phyloP scores from a whole-genome alignment of 805 yeast species.

The Kurtzmaniella cleridarum region DNA sequence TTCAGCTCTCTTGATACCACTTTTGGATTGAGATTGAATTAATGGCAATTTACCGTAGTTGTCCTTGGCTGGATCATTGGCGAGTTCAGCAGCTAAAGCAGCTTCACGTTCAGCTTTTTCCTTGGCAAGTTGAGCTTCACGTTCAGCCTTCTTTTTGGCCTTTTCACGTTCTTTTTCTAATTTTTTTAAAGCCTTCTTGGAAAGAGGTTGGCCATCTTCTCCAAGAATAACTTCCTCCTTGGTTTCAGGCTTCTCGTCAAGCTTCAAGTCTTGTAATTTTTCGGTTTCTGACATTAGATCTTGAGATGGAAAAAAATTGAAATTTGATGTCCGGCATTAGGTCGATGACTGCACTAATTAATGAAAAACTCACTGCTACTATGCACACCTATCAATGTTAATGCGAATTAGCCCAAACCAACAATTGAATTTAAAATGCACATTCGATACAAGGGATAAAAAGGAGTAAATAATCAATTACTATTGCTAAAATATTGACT shows the following conservation, averaged over 20 bases:
- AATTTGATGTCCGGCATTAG: background rate
- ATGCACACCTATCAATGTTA: too few species aligned
- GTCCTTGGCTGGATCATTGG: constrained; percentile 80
- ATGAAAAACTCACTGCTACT: background rate
- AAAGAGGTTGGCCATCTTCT: constrained; percentile 79
- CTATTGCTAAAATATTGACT: too few species aligned
- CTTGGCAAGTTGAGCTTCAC: constrained; percentile 79
- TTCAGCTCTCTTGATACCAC: constrained; percentile 59
- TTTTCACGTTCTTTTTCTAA: constrained; percentile 90
- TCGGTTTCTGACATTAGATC: constrained; percentile 20
- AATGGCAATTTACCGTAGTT: constrained; percentile 88
- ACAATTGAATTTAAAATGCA: too few species aligned
- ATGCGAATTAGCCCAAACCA: too few species aligned
- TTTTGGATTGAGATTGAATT: constrained; percentile 67
- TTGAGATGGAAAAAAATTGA: background rate
- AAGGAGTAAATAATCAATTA: too few species aligned
- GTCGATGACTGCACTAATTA: background rate
- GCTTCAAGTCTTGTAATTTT: constrained; percentile 18
- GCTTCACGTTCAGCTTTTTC: constrained; percentile 82
- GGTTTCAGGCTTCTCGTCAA: constrained; percentile 12
- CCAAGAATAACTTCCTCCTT: constrained; percentile 37
- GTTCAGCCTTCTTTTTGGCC: constrained; percentile 87
- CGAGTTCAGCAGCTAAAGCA: constrained; percentile 49
- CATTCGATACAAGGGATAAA: too few species aligned
- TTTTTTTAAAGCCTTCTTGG: constrained; percentile 93